Conservation (phyloP, 108 stramenopile species). For the Pseudonitzschia delicatissima region DNA sequence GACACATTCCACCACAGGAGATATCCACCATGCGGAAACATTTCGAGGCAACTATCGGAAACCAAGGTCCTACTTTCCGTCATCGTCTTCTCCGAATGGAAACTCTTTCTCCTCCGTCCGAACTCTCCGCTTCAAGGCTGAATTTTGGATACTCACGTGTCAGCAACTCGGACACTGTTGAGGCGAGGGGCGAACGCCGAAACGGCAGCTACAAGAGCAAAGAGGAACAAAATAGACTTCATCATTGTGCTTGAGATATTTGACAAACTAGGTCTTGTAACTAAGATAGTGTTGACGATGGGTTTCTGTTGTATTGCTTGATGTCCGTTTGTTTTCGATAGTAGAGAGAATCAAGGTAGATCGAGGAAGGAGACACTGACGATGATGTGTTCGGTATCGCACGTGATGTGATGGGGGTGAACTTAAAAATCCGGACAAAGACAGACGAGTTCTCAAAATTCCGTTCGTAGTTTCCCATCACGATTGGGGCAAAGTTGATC, state of each 20-base stretch:
- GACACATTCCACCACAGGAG: not conserved
- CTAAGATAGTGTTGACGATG: not conserved
- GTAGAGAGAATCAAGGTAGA: not conserved
- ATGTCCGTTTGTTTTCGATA: constrained; percentile 2
- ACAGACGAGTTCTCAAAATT: no score
- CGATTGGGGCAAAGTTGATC: no score
- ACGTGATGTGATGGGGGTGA: no score
- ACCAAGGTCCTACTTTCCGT: no score
- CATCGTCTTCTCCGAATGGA: no score
- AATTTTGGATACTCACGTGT: constrained; percentile 23
- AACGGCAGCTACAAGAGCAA: constrained; percentile 41
- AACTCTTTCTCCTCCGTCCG: no score
- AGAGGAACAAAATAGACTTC: constrained; percentile 49
- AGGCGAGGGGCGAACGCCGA: constrained; percentile 57
- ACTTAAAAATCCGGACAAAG: no score
- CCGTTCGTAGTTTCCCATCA: no score
- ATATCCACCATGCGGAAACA: not conserved
- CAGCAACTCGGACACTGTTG: constrained; percentile 22
- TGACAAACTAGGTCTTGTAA: not conserved
- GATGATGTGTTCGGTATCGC: constrained; percentile 11
- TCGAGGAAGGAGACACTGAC: not conserved
- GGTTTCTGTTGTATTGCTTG: not conserved
- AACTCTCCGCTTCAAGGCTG: no score
- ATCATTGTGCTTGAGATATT: constrained; percentile 40
- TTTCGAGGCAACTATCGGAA: no score